Evolutionary conservation across 192 early-diverging fungal genomes (phyloP).

Genomic region (Coemansia reversa): DNA sequence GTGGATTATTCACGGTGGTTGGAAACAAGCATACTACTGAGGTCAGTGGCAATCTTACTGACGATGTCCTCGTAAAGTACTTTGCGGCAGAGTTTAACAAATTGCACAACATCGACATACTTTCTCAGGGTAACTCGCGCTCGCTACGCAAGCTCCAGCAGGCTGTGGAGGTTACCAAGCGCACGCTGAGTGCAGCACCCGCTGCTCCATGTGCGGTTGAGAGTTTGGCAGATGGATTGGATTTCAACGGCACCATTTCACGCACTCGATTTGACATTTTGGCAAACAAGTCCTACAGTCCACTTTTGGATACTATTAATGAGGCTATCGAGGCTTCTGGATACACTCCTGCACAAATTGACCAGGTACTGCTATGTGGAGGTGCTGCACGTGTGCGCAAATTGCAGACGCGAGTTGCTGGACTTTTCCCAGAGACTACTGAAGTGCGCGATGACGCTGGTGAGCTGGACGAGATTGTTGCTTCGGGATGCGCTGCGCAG

Average conservation of each 20-base stretch:
- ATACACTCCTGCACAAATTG: slow-evolving; percentile 71
- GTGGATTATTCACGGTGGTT: slow-evolving; percentile 81
- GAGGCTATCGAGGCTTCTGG: slow-evolving; percentile 66
- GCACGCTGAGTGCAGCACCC: slow-evolving; percentile 75
- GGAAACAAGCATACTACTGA: slow-evolving; percentile 73
- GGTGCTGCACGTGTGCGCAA: slow-evolving; percentile 85
- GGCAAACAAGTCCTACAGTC: slow-evolving; percentile 70
- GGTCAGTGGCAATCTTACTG: slow-evolving; percentile 84
- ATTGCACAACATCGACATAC: slow-evolving; percentile 79
- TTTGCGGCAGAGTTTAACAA: slow-evolving; percentile 86
- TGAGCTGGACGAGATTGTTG: slow-evolving; percentile 93
- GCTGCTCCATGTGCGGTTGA: slow-evolving; percentile 91
- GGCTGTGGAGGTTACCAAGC: slow-evolving; percentile 91
- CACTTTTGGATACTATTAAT: slow-evolving; percentile 65
- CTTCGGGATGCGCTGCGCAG: slow-evolving; percentile 88
- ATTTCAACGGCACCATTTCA: slow-evolving; percentile 80
- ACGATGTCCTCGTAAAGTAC: slow-evolving; percentile 77
- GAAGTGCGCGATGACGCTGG: slow-evolving; percentile 69
- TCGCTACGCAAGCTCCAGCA: slow-evolving; percentile 78
- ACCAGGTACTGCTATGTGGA: slow-evolving; percentile 89
- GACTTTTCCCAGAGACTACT: slow-evolving; percentile 70
- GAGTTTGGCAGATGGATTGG: slow-evolving; percentile 85
- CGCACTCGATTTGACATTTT: slow-evolving; percentile 91
- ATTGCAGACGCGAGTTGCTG: slow-evolving; percentile 73
- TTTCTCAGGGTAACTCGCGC: slow-evolving; percentile 61